Evolutionary conservation across 495 filamentous ascomycete genomes (phyloP).

Genomic region (Schizothecium vesticola): DNA sequence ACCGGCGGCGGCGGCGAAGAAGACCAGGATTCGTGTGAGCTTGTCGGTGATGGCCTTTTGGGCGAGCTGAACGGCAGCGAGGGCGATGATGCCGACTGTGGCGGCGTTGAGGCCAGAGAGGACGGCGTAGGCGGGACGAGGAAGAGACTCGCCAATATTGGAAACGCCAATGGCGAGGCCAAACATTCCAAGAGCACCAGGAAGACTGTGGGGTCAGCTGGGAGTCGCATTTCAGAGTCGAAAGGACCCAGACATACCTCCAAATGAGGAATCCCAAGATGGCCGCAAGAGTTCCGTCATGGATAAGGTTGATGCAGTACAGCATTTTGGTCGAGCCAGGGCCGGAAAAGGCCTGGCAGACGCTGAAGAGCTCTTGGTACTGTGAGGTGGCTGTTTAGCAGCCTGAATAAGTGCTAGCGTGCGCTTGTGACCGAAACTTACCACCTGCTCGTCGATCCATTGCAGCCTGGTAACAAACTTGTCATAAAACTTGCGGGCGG

Average conservation of each 20-base stretch:
- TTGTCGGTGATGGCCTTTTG: constrained; percentile 72
- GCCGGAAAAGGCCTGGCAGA: constrained; percentile 74
- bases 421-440: neutral
- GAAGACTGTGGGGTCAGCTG: constrained; percentile 44
- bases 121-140: constrained; percentile 63
- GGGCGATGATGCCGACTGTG: constrained; percentile 72
- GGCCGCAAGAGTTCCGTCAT: constrained; percentile 58
- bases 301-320: constrained; percentile 66
- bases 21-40: constrained; percentile 62
- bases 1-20: constrained; percentile 63
- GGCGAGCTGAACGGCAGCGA: constrained; percentile 71
- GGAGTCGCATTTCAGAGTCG: neutral
- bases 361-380: constrained; percentile 78
- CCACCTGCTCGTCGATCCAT: constrained; percentile 73
- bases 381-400: neutral
- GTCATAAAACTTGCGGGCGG: constrained; percentile 44
- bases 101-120: constrained; percentile 74
- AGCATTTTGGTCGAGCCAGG: constrained; percentile 77
- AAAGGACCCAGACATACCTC: constrained; percentile 45
- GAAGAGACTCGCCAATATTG: constrained; percentile 55
- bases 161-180: constrained; percentile 63
- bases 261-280: constrained; percentile 64
- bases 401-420: too few species aligned
- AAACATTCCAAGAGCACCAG: constrained; percentile 75
- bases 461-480: constrained; percentile 59